Evolutionary conservation across 1,284 basidiomycete genomes (phyloP).

Genomic region (Apiotrichum siamense): DNA sequence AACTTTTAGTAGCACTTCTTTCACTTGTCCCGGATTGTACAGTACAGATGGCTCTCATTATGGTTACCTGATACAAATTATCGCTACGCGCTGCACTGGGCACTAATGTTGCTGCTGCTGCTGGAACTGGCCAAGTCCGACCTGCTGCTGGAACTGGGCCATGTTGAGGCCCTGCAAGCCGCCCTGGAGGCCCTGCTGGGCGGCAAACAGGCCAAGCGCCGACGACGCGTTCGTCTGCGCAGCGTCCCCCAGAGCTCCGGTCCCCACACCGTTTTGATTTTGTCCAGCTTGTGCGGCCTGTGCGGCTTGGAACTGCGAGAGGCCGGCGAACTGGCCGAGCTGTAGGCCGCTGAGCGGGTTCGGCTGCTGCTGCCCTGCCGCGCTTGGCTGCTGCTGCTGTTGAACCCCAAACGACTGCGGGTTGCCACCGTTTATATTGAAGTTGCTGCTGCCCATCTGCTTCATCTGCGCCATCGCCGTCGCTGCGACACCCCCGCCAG

Average conservation of each 20-base stretch:
- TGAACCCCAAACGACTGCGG: not conserved
- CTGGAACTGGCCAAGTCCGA: conserved; percentile 10
- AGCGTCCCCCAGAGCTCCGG: not conserved
- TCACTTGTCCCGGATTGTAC: too few relatives aligned
- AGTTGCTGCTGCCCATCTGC: not conserved
- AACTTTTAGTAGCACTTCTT: too few relatives aligned
- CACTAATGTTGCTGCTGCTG: conserved; percentile 1
- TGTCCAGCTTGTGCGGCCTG: not conserved
- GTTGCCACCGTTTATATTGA: not conserved
- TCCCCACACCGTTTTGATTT: not conserved
- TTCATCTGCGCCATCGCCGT: not conserved
- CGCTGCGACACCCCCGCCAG: not conserved
- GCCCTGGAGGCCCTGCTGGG: too few relatives aligned
- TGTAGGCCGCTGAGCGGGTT: not conserved
- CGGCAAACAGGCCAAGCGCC: conserved; percentile 6
- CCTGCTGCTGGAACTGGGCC: conserved; percentile 9
- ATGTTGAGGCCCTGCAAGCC: conserved; percentile 1
- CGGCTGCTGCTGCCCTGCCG: not conserved
- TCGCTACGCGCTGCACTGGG: not conserved
- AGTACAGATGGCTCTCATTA: too few relatives aligned
- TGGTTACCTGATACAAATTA: not conserved
- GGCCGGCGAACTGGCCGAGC: conserved; percentile 7
- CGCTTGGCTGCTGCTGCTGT: not conserved
- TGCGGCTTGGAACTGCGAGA: conserved; percentile 14
- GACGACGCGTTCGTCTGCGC: not conserved